These are phyloP conservation scores for Goffeauzyma gilvescens DNA, from an alignment of 768 basidiomycete genomes.

Conservation along the genomic window DNA sequence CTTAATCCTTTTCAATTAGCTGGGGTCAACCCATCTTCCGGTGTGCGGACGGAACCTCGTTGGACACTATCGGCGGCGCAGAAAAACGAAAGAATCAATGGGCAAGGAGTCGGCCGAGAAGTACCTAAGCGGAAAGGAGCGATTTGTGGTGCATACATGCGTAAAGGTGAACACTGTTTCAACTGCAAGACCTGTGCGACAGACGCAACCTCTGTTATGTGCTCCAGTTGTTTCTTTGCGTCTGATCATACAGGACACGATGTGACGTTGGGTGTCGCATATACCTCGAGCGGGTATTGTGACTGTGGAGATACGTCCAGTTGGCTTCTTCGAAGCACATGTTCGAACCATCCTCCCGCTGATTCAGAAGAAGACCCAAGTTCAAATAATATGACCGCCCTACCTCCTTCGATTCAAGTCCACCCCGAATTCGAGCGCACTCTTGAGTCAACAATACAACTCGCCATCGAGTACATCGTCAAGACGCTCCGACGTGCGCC, in stretches of 20 bases:
- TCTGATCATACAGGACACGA: slow-evolving; percentile 76
- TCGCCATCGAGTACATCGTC: slow-evolving; percentile 63
- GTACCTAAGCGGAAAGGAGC: slow-evolving; percentile 8
- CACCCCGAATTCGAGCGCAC: slow-evolving; percentile 45
- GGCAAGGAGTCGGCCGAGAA: neutral
- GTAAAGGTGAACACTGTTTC: slow-evolving; percentile 22
- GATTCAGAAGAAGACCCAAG: slow-evolving; percentile 21
- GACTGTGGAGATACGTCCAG: slow-evolving; percentile 86
- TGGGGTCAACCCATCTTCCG: no score
- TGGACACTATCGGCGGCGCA: neutral
- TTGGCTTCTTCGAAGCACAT: slow-evolving; percentile 51
- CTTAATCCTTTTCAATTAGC: no score
- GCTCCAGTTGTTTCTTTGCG: slow-evolving; percentile 70
- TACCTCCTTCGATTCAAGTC: slow-evolving; percentile 40
- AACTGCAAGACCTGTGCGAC: slow-evolving; percentile 52
- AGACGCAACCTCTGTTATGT: slow-evolving; percentile 78
- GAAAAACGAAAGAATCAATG: neutral
- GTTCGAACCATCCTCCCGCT: slow-evolving; percentile 53
- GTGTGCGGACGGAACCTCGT: no score
- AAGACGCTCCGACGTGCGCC: slow-evolving; percentile 66
- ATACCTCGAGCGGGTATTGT: slow-evolving; percentile 60
- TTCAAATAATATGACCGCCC: slow-evolving; percentile 36
- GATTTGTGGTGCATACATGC: slow-evolving; percentile 22
- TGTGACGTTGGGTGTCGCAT: slow-evolving; percentile 81
- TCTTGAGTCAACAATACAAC: slow-evolving; percentile 54